Evolutionary conservation across 2,329 filamentous ascomycete species (phyloP).

Genomic region (Penicillium sp.): DNA sequence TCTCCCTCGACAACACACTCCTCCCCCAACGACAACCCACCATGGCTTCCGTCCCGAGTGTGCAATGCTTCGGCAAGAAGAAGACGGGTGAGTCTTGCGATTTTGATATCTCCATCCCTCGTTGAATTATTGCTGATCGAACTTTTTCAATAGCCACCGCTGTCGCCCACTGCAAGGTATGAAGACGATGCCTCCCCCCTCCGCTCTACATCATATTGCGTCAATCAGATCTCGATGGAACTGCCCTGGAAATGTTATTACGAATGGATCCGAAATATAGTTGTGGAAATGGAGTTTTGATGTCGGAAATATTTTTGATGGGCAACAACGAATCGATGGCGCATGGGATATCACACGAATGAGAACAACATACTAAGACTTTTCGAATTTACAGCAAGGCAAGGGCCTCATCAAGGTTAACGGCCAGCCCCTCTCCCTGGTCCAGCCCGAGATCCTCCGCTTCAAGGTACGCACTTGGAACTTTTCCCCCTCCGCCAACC

Average conservation of each 20-base stretch:
- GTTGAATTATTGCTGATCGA: constrained; percentile 31
- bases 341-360: constrained; percentile 11
- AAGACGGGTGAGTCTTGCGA: constrained; percentile 61
- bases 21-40: constrained; percentile 49
- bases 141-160: constrained; percentile 62
- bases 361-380: constrained; percentile 29
- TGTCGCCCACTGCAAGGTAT: constrained; percentile 91
- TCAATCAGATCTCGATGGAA: constrained; percentile 17
- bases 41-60: constrained; percentile 77
- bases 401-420: constrained; percentile 98
- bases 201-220: constrained; percentile 15
- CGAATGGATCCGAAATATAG: not conserved
- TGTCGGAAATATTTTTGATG: not conserved
- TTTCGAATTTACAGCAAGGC: constrained; percentile 56
- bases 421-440: constrained; percentile 89
- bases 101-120: constrained; percentile 7
- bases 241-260: constrained; percentile 2
- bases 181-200: constrained; percentile 27
- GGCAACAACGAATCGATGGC: constrained; percentile 12
- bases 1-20: constrained; percentile 42
- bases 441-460: constrained; percentile 94
- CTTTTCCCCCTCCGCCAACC: constrained; percentile 4
- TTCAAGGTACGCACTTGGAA: constrained; percentile 72
- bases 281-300: constrained; percentile 1
- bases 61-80: constrained; percentile 99